Evolutionary conservation across 2,329 filamentous ascomycete genomes (phyloP).

Genomic region (Beauveria scarabaeidicola): DNA sequence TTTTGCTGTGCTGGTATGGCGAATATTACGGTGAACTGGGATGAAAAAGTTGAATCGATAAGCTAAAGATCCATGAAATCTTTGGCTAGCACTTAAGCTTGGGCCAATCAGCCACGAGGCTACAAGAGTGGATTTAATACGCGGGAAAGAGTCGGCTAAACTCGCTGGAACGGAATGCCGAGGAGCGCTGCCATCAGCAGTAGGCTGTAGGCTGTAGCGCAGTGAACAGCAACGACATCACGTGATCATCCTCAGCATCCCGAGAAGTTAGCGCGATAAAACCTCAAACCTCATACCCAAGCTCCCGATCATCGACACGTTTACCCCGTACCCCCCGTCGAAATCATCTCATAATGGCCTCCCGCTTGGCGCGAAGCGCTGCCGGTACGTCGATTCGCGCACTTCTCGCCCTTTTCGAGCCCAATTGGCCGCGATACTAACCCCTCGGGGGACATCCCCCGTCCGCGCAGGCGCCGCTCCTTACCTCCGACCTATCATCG

Average conservation of each 20-base stretch:
- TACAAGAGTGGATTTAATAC: not conserved
- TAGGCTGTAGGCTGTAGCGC: no score
- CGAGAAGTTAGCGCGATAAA: slow-evolving; percentile 35
- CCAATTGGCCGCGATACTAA: slow-evolving; percentile 29
- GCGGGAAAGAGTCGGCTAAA: slow-evolving; percentile 13
- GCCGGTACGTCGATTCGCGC: slow-evolving; percentile 59
- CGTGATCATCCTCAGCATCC: slow-evolving; percentile 11
- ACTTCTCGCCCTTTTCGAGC: slow-evolving; percentile 12
- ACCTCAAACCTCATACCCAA: slow-evolving; percentile 39
- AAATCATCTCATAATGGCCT: slow-evolving; percentile 80
- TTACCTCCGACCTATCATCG: slow-evolving; percentile 76
- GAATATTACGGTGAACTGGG: not conserved
- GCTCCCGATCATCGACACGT: slow-evolving; percentile 37
- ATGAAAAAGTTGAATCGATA: slow-evolving; percentile 15
- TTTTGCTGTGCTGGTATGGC: not conserved
- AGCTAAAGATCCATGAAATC: slow-evolving; percentile 22
- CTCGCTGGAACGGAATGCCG: not conserved
- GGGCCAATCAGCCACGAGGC: slow-evolving; percentile 4
- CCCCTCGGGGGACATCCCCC: slow-evolving; percentile 14
- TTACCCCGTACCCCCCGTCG: slow-evolving; percentile 38
- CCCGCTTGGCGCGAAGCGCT: slow-evolving; percentile 91
- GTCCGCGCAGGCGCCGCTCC: slow-evolving; percentile 62
- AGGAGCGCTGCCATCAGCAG: not conserved
- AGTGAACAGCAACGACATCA: slow-evolving; percentile 3
- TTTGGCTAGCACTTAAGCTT: slow-evolving; percentile 15